Conservation (phyloP, 495 filamentous ascomycete species). For the Lindgomyces ingoldianus region DNA sequence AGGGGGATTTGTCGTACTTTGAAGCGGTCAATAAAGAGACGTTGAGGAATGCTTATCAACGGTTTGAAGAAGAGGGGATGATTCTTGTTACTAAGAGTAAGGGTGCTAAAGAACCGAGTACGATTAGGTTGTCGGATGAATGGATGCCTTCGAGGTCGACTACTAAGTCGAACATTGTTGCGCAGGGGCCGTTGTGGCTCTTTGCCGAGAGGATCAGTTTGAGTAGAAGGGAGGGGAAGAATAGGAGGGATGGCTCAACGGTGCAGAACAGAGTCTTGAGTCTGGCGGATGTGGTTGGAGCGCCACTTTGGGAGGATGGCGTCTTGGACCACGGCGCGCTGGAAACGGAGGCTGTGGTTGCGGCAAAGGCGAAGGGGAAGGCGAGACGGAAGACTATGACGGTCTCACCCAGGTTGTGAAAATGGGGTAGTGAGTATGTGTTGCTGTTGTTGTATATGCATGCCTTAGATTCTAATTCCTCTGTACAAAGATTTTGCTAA, state of each 20-base stretch:
- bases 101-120: slow-evolving; percentile 56
- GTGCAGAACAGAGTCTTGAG: slow-evolving; percentile 79
- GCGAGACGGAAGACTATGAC: slow-evolving; percentile 22
- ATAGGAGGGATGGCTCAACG: slow-evolving; percentile 85
- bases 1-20: slow-evolving; percentile 94
- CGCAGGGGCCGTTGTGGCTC: slow-evolving; percentile 78
- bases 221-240: slow-evolving; percentile 88
- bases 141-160: slow-evolving; percentile 74
- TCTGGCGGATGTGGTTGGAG: slow-evolving; percentile 66
- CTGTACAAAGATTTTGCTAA: too few relatives aligned
- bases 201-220: slow-evolving; percentile 86
- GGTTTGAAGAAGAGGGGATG: slow-evolving; percentile 90
- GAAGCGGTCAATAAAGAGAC: slow-evolving; percentile 98
- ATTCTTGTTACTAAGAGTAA: slow-evolving; percentile 68
- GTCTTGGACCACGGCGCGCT: slow-evolving; percentile 1
- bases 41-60: slow-evolving; percentile 84
- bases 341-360: slow-evolving; percentile 12
- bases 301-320: slow-evolving; percentile 45
- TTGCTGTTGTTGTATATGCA: too few relatives aligned
- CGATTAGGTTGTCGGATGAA: slow-evolving; percentile 67
- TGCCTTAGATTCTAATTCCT: too few relatives aligned
- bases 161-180: slow-evolving; percentile 60
- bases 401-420: slow-evolving; percentile 18
- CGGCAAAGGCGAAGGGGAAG: slow-evolving; percentile 18
- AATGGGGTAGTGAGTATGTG: background rate